Conservation (phyloP, 1,139 yeast species). For the Tardiomyces blankii region DNA sequence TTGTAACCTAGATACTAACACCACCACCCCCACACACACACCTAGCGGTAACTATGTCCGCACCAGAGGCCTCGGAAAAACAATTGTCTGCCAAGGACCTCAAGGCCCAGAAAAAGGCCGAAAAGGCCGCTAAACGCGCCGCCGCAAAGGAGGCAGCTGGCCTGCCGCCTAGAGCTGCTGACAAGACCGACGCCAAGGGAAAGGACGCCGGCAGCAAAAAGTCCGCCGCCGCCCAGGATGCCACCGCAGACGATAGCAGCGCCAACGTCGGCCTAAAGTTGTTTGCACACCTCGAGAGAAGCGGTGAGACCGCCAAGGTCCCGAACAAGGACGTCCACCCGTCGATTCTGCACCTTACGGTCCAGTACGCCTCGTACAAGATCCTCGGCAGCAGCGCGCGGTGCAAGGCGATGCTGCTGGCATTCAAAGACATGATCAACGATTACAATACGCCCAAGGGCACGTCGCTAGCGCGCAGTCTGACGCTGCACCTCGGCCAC, state of each 20-base stretch:
- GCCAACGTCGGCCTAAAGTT: slow-evolving; percentile 34
- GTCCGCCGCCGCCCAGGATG: slow-evolving; percentile 28
- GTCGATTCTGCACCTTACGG: slow-evolving; percentile 63
- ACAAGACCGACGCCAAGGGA: slow-evolving; percentile 10
- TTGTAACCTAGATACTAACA: slow-evolving; percentile 3
- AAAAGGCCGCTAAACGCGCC: slow-evolving; percentile 84
- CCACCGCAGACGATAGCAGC: slow-evolving; percentile 28
- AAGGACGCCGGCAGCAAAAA: slow-evolving; percentile 13
- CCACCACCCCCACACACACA: too few relatives aligned
- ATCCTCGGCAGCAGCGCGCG: slow-evolving; percentile 87
- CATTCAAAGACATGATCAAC: slow-evolving; percentile 67
- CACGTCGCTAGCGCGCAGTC: slow-evolving; percentile 75
- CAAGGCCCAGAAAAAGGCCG: slow-evolving; percentile 78
- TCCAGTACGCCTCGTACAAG: slow-evolving; percentile 72
- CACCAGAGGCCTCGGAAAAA: not conserved
- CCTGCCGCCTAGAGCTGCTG: slow-evolving; percentile 14
- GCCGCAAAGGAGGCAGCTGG: slow-evolving; percentile 45
- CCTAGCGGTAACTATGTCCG: not conserved
- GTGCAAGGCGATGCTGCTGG: slow-evolving; percentile 74
- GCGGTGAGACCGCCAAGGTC: slow-evolving; percentile 17
- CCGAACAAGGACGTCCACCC: slow-evolving; percentile 70
- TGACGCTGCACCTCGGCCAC: slow-evolving; percentile 81
- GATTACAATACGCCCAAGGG: slow-evolving; percentile 83
- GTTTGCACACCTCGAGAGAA: slow-evolving; percentile 80
- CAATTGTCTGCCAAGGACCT: slow-evolving; percentile 57